Base-by-base conservation (phyloP, 345 rosid species). In the Dovyalis caffra region DNA sequence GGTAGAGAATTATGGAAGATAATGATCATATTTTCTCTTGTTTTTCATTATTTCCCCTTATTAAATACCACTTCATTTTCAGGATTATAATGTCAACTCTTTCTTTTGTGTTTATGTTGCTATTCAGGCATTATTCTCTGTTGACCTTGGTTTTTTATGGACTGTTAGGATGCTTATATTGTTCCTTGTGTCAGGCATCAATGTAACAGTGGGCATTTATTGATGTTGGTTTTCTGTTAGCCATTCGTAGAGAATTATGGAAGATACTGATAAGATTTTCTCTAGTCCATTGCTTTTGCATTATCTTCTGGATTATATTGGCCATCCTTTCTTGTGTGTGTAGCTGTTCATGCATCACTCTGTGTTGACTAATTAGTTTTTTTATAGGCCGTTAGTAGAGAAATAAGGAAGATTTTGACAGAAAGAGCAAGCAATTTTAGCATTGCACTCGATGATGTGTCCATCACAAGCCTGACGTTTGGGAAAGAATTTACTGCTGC, bases 401-500 rank as follows among this genome's bases (percentile, higher is more conserved):
- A 95, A 74, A 93, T 95, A 57, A 76, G 99, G 81, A 93, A 90
- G 84, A 84, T 92, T 77, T 73, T 95, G 77, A 95, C 98, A 1
- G 96, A 90, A 68, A 82, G 98, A 76, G 99, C 98, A 1, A 77
- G 86, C 16, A 69, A 87, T 70, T 95, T 92, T 37, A 79, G 88
- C 86, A 86, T 95, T 72, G 92, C 90, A 6, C 86, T 93, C 11
- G 97, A 95, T 70, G 99, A 95, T 79, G 99, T 92, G 28, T 92
- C 98, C 80, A 90, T 92, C 70, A 94, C 97, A 0, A 85, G 78
- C 85, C 86, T 95, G 71, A 92, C 97, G 20, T 95, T 95, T 64
- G 97, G 97, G 68, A 95, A 81, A 82, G 97, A 95, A 87, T 95
- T 90, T 75, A 95, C 97, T 0, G 92, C 95, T 84, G 99, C 97